Percentiles rank a stretch among this genome's conserved stretches.
phyloP scores from a whole-genome alignment of 2,329 filamentous ascomycete species.

The Hypoxylon sp. region DNA sequence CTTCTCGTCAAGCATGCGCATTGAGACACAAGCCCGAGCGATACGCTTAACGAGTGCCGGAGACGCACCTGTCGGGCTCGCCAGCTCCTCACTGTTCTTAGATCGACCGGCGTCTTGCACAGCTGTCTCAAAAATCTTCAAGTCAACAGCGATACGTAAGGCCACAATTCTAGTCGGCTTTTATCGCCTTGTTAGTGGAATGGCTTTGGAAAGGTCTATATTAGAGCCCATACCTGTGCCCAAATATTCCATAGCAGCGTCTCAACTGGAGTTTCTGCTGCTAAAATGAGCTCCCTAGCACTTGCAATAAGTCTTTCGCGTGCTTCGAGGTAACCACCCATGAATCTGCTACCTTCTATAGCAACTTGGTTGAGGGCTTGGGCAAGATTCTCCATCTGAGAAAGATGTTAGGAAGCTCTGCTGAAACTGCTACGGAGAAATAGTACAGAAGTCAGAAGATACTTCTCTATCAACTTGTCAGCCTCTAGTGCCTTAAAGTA shows the following conservation, averaged over 20 bases:
- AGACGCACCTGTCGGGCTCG: slow-evolving; percentile 36
- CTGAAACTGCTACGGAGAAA: no score
- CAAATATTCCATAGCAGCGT: slow-evolving; percentile 35
- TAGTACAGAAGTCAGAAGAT: no score
- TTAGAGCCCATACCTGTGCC: slow-evolving; percentile 26
- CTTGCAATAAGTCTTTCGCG: slow-evolving; percentile 29
- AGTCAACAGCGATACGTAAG: slow-evolving; percentile 40
- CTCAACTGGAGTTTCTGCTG: slow-evolving; percentile 38
- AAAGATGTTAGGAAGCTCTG: no score
- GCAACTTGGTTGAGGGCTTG: slow-evolving; percentile 16
- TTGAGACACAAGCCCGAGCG: slow-evolving; percentile 37
- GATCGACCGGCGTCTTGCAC: slow-evolving; percentile 26
- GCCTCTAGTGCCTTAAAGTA: no score
- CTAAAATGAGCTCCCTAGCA: slow-evolving; percentile 33
- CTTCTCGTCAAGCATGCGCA: slow-evolving; percentile 43
- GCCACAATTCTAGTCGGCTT: slow-evolving; percentile 41
- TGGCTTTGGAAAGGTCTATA: neutral
- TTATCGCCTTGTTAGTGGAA: neutral
- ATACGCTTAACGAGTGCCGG: slow-evolving; percentile 40
- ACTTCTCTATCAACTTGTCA: no score
- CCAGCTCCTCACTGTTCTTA: slow-evolving; percentile 38
- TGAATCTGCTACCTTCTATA: slow-evolving; percentile 26
- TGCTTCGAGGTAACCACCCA: slow-evolving; percentile 16
- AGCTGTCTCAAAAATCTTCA: slow-evolving; percentile 43
- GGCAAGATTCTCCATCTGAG: neutral